Base-by-base conservation (phyloP, 352 stramenopile species). In the Plasmopara muralis region DNA sequence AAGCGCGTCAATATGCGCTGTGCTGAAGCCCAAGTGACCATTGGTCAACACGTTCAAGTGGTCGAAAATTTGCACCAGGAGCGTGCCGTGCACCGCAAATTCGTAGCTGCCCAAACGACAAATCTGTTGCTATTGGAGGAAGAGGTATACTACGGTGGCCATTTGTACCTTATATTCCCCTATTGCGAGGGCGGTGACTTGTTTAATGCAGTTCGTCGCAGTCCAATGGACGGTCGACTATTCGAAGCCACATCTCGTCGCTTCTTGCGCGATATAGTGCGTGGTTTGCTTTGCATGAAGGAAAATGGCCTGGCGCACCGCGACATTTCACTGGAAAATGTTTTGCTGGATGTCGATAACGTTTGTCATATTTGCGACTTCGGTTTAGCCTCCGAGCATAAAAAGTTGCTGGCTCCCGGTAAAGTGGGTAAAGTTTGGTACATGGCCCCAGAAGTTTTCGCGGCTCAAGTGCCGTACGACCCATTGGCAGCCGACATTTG, bases 251-350 rank as follows among this genome's bases (percentile, higher is more conserved):
- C 56, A 13, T 55, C 61, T 9, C 64, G 71, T 37, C 60, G 43
- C 0, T 83, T 71, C 49, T 46, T 87, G 33, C 50, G 55, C 29
- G 68, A 77, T 25, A 49, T 77, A 14, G 62, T 67, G 49, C 55
- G 47, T 20, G 67, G 61, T 15, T 53, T 77, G 25, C 49, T 61
- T 4, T 66, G 41, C 50, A 59, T 72, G 56, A 72, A 83, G 47
- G 47, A 55, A 14, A 66, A 65, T 25, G 75, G 73, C 5, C 64
- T 86, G 60, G 70, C 70, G 18, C 75, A 86, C 31, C 70, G 75
- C 31, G 75, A 86, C 42, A 68, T 86, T 15, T 85, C 74, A 33
- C 64, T 83, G 47, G 75, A 86, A 53, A 86, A 86, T 52, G 56
- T 86, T 15, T 51, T 86, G 38, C 54, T 86, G 4, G 59, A 72